phyloP scores from a whole-genome alignment of 345 rosid species.

The Bruguiera gymnorhiza region DNA sequence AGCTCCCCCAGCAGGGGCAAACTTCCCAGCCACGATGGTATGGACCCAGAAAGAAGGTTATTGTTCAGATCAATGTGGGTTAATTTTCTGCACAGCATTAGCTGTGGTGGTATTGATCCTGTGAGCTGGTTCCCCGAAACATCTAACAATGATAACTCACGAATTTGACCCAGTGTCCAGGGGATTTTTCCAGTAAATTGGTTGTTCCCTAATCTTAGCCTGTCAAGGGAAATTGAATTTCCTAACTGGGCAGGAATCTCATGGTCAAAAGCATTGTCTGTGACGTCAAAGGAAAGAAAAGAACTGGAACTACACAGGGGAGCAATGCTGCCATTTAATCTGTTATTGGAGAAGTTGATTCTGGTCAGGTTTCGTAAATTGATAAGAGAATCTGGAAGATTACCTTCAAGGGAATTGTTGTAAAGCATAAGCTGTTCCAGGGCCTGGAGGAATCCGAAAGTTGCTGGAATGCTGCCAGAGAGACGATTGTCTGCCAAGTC shows the following conservation, averaged over 20 bases:
- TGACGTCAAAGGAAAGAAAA: conserved; percentile 80
- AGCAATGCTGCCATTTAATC: conserved; percentile 64
- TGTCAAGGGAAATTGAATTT: conserved; percentile 70
- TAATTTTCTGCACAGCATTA: conserved; percentile 65
- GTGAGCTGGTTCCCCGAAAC: conserved; percentile 69
- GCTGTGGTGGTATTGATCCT: conserved; percentile 63
- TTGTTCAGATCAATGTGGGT: conserved; percentile 79
- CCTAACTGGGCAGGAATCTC: conserved; percentile 72
- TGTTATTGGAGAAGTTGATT: conserved; percentile 73
- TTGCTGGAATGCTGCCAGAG: conserved; percentile 59
- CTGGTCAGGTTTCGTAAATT: conserved; percentile 72
- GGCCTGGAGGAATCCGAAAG: conserved; percentile 48
- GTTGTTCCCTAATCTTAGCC: conserved; percentile 79
- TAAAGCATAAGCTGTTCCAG: conserved; percentile 81
- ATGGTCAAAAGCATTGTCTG: conserved; percentile 57
- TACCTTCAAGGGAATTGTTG: conserved; percentile 83
- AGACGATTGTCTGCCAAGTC: conserved; percentile 87
- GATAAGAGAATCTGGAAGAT: conserved; percentile 55
- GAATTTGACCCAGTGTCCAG: conserved; percentile 71
- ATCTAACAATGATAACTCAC: conserved; percentile 58
- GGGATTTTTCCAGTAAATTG: conserved; percentile 73
- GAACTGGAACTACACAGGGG: conserved; percentile 59
- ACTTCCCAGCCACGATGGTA: conserved; percentile 80
- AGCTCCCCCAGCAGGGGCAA: conserved; percentile 69
- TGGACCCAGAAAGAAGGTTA: conserved; percentile 61